Evolutionary conservation across 139 green algal genomes (phyloP), one percentile per base, ranked within the genome.

Genomic region (Haematococcus sp.): DNA sequence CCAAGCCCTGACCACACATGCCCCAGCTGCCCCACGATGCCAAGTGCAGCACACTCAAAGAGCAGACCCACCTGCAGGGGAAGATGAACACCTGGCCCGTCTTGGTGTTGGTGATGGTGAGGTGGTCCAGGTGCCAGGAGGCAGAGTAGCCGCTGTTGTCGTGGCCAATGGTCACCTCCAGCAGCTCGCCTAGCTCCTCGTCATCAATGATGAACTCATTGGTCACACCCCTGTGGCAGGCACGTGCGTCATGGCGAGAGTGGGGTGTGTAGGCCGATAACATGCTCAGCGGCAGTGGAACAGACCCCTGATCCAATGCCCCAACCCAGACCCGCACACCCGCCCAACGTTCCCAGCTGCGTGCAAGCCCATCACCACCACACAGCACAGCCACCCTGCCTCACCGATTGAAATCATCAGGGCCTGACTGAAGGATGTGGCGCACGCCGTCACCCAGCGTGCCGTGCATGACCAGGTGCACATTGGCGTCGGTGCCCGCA

Each of bases 401-500:
- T 60, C 67, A 88, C 83, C 83, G 70, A 23, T 84, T 69, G 63
- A 88, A 88, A 67, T 88, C 77, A 25, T 88, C 71, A 28, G 44
- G 56, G 44, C 83, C 83, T n/a, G 59, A 76, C 35, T 74, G 67
- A 35, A 90, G 75, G 19, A 88, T 61, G 75, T 83, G 72, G 9
- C 68, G 31, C n/a, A 43, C 33, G 40, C 71, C 56, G 30, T 83
- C 34, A 0, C 66, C 73, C 20, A 78, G 56, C 5, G 43, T 65
- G 52, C 84, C 80, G 56, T 82, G 73, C 64, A 88, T 71, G 31
- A 77, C 31, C 20, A 84, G 35, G 66, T 85, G 63, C 55, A 89
- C 81, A 66, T 87, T 88, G 54, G 78, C 84, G 66, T 93, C 85
- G 1, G 87, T 90, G 65, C 79, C 70, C 63, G 81, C 78, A 27